A percentile compares a stretch with the other conserved stretches of the same genome.
phyloP scores from a whole-genome alignment of 179 eudicot genomes.

The Vitellaria paradoxa region DNA sequence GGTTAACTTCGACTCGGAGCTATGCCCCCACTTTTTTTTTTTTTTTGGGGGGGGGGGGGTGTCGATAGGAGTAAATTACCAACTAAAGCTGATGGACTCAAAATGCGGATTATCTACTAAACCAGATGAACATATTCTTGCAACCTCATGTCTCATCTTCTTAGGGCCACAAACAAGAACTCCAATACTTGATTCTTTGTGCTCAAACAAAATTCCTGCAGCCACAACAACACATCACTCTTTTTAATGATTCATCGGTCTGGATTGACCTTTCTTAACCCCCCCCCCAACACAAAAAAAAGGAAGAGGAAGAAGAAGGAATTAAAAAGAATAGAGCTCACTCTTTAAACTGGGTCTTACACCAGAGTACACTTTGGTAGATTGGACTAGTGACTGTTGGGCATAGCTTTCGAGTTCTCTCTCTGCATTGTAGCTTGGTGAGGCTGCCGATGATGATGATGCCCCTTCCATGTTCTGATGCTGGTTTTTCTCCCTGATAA shows the following conservation, averaged over 20 bases:
- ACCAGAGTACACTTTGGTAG: conserved; percentile 66
- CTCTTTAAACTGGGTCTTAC: conserved; percentile 80
- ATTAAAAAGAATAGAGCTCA: conserved; percentile 27
- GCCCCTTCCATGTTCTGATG: conserved; percentile 44
- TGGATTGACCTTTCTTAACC: background rate
- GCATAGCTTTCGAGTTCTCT: conserved; percentile 76
- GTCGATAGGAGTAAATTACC: conserved; percentile 30
- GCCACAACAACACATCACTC: too few relatives aligned
- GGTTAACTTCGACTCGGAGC: too few relatives aligned
- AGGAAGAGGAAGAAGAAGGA: background rate
- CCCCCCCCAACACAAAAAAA: too few relatives aligned
- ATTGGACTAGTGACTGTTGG: conserved; percentile 51
- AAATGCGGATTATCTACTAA: conserved; percentile 51
- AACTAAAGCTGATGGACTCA: conserved; percentile 70
- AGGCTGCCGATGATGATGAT: conserved; percentile 38
- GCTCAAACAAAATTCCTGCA: conserved; percentile 48
- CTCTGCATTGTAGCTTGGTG: conserved; percentile 41
- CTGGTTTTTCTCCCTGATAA: conserved; percentile 40
- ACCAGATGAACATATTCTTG: conserved; percentile 57
- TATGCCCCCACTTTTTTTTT: too few relatives aligned
- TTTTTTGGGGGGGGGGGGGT: too few relatives aligned
- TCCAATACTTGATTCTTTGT: conserved; percentile 53
- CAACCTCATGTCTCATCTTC: conserved; percentile 63
- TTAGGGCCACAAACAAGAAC: conserved; percentile 60
- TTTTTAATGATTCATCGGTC: too few relatives aligned